phyloP scores from a whole-genome alignment of 2,329 filamentous ascomycete genomes.

The Triangularia verruculosa region DNA sequence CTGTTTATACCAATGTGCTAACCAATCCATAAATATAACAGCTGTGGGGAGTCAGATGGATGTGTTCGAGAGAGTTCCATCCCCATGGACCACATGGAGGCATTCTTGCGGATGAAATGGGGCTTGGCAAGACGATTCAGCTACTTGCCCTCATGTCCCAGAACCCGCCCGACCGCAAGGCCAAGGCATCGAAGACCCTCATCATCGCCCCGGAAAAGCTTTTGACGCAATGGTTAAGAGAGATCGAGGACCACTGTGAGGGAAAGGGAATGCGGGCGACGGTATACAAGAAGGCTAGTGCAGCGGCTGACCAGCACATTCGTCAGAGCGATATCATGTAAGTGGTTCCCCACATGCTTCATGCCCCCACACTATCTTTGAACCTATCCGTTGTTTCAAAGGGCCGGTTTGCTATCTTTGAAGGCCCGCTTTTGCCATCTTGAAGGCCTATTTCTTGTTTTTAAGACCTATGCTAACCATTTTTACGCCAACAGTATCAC shows the following conservation, averaged over 20 bases:
- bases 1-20: background rate
- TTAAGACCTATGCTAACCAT: too few relatives aligned
- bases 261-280: background rate
- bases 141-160: constrained; percentile 51
- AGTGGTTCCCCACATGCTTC: background rate
- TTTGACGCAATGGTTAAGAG: constrained; percentile 39
- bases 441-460: too few relatives aligned
- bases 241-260: constrained; percentile 34
- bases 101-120: constrained; percentile 60
- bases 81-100: constrained; percentile 34
- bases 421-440: too few relatives aligned
- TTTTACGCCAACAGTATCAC: constrained; percentile 7
- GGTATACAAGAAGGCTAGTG: background rate
- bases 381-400: too few relatives aligned
- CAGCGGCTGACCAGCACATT: background rate
- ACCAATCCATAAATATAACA: background rate
- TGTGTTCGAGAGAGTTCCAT: constrained; percentile 21
- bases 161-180: constrained; percentile 36
- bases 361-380: too few relatives aligned
- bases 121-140: constrained; percentile 59
- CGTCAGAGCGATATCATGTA: constrained; percentile 7
- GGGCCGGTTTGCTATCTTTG: too few relatives aligned
- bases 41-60: constrained; percentile 21
- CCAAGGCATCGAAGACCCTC: constrained; percentile 36
- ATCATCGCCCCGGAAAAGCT: constrained; percentile 38